Base-by-base conservation (phyloP, 768 basidiomycete species). In the Exsudoporus frostii region DNA sequence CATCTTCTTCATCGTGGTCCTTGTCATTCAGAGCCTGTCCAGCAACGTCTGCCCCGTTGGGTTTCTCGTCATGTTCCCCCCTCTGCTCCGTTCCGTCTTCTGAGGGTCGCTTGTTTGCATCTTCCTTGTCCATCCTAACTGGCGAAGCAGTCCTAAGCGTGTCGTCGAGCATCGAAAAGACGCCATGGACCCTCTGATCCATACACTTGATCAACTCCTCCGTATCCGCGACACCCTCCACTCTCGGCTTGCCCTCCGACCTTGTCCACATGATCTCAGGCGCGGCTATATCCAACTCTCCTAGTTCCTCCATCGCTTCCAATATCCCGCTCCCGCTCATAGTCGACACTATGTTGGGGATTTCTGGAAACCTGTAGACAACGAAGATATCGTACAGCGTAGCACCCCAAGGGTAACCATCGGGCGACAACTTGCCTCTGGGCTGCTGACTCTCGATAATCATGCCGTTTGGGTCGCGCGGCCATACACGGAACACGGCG, bases 301-400 rank as follows among this genome's bases (percentile, higher is more conserved):
- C 63, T 0, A 53, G 9, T 5, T 27, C 45, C 15, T 54, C 20
- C 53, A 64, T 55, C 11, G 22, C 50, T 6, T 47, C 41, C 9
- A 51, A 33, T 7, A 68, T n/a, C 22, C 38, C 55, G 32, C 66
- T 71, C 36, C 66, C 63, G 0, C 65, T 58, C 50, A 54, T 52
- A 8, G 33, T 33, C 15, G 60, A 38, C 0, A 54, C 15, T 4
- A 17, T 3, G 7, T 0, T 0, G 0, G 1, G 14, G 1, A 20
- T 3, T 0, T 13, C 0, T 0, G 65, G 66, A 1, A 62, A 0
- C 24, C 45, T 46, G 29, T 19, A 5, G 19, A 67, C 61, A 5
- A 20, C 0, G 33, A 39, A 71, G 33, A 71, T 47, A 33, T 71
- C 69, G 32, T 57, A 65, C 11, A 70, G 46, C 8, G 68, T 70